Base-by-base conservation (phyloP, 371 early-diverging fungal genomes). In the Nematocida ironsii region DNA sequence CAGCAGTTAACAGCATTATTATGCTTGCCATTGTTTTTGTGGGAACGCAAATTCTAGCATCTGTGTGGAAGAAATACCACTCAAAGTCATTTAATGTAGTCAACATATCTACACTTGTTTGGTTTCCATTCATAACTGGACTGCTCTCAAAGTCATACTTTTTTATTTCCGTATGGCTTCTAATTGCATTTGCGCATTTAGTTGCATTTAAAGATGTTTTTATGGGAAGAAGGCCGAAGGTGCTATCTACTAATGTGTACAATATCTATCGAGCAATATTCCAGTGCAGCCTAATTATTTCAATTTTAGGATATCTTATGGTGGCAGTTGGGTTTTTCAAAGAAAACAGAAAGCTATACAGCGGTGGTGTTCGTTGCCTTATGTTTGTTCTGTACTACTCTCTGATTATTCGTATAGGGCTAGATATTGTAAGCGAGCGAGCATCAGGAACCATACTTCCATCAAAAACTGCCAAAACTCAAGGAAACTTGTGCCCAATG, bases 301-400 rank as follows among this genome's bases (percentile, higher is more conserved):
- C 80, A 4, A 20, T 23, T 5, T 16, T 56, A n/a, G 71, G 70
- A n/a, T 78, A 78, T 54, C 33, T 69, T 47, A 44, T 70, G 57
- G 50, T 78, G 25, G 71, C 69, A 11, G 56, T 50, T 58, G 80
- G 80, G 40, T 78, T 78, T 44, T 78, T 78, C 71, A 52, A n/a
- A 20, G 42, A 42, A 23, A 45, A 0, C 5, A 40, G 7, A 42
- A 13, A 23, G 2, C 4, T 70, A 52, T 60, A 66, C 47, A 18
- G 3, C 7, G 3, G 61, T 13, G 80, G 80, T 25, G 23, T 78
- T 11, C n/a, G n/a, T 39, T 54, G 76, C 7, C 60, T 86, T 2
- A 11, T 84, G 39, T 83, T 83, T 62, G 61, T 66, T 48, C 66
- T 86, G 44, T 88, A 88, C 72, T 85, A 84, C 50, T 84, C 83